Conservation (phyloP, 371 early-diverging fungal species). For the Lichtheimia hyalospora region DNA sequence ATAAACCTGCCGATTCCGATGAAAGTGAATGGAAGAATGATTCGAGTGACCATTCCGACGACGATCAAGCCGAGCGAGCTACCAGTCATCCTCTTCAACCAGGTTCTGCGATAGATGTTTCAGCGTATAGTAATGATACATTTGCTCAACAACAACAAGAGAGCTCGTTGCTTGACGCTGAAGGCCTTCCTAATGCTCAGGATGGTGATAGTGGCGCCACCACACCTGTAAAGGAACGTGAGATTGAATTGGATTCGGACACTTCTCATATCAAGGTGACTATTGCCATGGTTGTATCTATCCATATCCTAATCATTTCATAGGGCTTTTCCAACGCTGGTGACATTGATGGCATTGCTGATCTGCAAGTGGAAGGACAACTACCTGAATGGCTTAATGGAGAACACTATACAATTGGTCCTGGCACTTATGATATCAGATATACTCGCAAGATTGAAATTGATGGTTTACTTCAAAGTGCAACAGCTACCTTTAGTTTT, state of each 20-base stretch:
- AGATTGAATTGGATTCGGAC: conserved; percentile 16
- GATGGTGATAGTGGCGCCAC: conserved; percentile 7
- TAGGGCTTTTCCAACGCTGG: background rate
- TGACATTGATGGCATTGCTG: conserved; percentile 3
- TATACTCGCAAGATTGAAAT: conserved; percentile 60
- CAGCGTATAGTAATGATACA: conserved; percentile 10
- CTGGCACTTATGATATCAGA: conserved; percentile 60
- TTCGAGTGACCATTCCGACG: background rate
- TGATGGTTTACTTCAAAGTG: conserved; percentile 59
- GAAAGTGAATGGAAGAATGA: no score
- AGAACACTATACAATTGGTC: conserved; percentile 64
- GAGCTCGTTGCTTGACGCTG: conserved; percentile 22
- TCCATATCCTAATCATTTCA: background rate
- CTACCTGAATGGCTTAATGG: conserved; percentile 67
- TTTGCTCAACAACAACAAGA: conserved; percentile 26
- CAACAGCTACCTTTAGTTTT: conserved; percentile 58
- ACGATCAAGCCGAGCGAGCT: background rate
- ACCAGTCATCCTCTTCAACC: conserved; percentile 7
- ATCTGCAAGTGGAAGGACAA: conserved; percentile 47
- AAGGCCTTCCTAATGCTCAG: conserved; percentile 22
- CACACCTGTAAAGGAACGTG: background rate
- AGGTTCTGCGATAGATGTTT: conserved; percentile 5
- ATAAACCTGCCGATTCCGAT: no score
- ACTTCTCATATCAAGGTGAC: conserved; percentile 40
- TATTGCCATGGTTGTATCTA: background rate